Conservation (phyloP, 768 basidiomycete species). For the Galerina sulciceps region DNA sequence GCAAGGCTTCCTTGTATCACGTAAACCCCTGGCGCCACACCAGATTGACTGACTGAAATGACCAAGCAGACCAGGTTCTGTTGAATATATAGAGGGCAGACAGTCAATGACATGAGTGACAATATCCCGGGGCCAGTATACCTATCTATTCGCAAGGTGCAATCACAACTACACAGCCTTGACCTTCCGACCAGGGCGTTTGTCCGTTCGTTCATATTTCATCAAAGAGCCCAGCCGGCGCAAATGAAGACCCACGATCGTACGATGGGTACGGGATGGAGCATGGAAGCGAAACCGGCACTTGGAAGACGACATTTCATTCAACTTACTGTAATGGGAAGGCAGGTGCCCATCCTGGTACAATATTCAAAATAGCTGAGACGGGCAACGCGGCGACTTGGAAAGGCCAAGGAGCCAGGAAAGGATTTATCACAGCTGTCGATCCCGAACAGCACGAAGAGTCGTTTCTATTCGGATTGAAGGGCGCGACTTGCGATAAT, state of each 20-base stretch:
- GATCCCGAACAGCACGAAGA: too few relatives aligned
- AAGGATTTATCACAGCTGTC: too few relatives aligned
- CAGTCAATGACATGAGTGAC: neutral
- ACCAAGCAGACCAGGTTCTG: neutral
- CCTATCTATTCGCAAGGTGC: neutral
- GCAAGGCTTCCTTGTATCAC: neutral
- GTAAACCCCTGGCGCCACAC: neutral
- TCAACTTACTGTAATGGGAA: slow-evolving; percentile 11
- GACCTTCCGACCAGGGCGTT: neutral
- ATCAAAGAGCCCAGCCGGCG: neutral
- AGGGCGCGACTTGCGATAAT: neutral
- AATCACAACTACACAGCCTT: neutral
- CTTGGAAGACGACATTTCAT: neutral
- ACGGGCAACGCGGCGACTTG: neutral
- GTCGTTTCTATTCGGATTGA: neutral
- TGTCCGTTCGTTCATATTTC: neutral
- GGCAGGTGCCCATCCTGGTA: neutral
- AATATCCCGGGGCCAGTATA: neutral
- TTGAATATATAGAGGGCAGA: too few relatives aligned
- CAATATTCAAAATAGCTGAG: neutral
- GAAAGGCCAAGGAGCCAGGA: neutral
- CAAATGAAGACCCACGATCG: slow-evolving; percentile 3
- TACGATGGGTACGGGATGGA: neutral
- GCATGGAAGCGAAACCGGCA: neutral
- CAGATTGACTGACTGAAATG: neutral